Evolutionary conservation across 1,284 basidiomycete species (phyloP), one percentile per base, ranked within the genome.

Genomic region (Fomitopsis pinicola): DNA sequence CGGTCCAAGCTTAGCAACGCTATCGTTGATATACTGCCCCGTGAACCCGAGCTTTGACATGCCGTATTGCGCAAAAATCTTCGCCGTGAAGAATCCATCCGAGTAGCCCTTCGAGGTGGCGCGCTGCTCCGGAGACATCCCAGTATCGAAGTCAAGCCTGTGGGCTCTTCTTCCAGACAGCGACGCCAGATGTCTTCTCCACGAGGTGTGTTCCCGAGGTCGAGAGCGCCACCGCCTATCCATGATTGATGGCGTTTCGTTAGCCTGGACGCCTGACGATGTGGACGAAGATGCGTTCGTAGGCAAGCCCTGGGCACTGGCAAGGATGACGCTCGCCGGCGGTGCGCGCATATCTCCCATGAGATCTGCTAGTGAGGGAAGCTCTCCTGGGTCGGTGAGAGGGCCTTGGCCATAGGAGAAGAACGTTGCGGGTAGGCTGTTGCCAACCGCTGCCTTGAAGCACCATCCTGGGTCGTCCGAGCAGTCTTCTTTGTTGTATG

Each of bases 1-100:
- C 3, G 72, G 70, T 2, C 79, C 78, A 48, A 80, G 73, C 26
- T 67, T 71, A 12, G 66, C 64, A 36, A 84, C 69, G 48, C 75
- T 79, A 65, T 90, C 86, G 28, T 53, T 62, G 30, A 89, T 80
- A 69, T 84, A 90, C 68, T 92, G 89, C 9, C 78, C 81, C 10
- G 73, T 73, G 71, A 91, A 91, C 2, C 88, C 89, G 0, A 92
- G 78, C 65, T 80, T 82, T 30, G 86, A 88, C 66, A 78, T 76
- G 38, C 77, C 77, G 58, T 80, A 75, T 33, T 76, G 71, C 3
- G 85, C 86, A 69, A 92, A 91, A 15, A 80, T 78, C 68, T 81
- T 82, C 5, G 86, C 86, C 0, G 87, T 83, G 17, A 78, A 72
- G 68, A 82, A 85, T 1, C 90, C 89, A 66, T 91, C 85, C 12